Evolutionary conservation across 1,284 basidiomycete species (phyloP).

Genomic region (Trametes hirsuta): DNA sequence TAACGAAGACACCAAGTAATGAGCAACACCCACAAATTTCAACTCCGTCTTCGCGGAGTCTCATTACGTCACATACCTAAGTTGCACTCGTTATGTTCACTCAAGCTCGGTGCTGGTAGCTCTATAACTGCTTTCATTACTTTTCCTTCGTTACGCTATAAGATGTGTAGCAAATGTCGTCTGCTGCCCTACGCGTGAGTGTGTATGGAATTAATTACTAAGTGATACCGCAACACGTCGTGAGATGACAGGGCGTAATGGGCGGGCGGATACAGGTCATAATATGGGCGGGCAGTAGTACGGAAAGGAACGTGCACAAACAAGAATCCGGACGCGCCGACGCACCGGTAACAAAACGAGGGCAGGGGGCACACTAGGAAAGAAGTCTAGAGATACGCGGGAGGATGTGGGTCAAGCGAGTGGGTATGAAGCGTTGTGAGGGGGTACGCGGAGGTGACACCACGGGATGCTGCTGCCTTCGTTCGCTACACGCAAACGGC

Average conservation of each 20-base stretch:
- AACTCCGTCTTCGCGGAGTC: not conserved
- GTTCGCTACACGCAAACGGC: conserved; percentile 13
- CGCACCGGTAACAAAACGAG: conserved; percentile 21
- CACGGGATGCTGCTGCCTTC: conserved; percentile 25
- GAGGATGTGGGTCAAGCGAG: conserved; percentile 18
- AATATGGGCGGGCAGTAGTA: conserved; percentile 8
- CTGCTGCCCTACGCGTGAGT: conserved; percentile 22
- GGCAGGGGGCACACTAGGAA: conserved; percentile 16
- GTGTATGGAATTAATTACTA: conserved; percentile 15
- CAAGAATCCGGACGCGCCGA: conserved; percentile 12
- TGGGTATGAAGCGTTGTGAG: conserved; percentile 19
- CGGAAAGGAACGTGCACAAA: conserved; percentile 24
- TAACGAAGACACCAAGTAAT: too few relatives aligned
- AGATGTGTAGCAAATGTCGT: conserved; percentile 21
- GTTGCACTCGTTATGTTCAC: not conserved
- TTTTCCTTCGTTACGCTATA: conserved; percentile 22
- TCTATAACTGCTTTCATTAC: conserved; percentile 24
- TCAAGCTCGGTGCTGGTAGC: not conserved
- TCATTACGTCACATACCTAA: not conserved
- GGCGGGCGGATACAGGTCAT: conserved; percentile 20
- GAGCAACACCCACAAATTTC: too few relatives aligned
- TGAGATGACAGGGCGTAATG: conserved; percentile 6
- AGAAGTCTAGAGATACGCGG: conserved; percentile 13
- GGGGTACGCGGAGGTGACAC: conserved; percentile 18
- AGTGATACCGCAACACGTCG: conserved; percentile 17